Percentiles rank a stretch among this genome's conserved stretches.
These are phyloP conservation scores for Pachysandra terminalis DNA, from an alignment of 164 flowering plant genomes.

Conservation along the genomic window DNA sequence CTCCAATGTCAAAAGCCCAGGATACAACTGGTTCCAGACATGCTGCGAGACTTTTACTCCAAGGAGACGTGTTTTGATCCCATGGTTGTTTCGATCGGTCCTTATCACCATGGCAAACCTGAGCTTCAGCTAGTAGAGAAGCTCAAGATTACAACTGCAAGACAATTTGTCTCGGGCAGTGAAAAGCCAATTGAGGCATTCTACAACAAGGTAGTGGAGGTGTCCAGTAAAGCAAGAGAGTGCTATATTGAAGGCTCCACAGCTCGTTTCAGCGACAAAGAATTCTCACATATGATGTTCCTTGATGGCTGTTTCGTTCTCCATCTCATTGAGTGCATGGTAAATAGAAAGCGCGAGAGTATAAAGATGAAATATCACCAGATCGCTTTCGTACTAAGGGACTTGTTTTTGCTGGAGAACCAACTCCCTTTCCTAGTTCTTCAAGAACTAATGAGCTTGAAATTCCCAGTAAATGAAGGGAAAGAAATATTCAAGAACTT, in stretches of 20 bases:
- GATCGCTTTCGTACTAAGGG: background rate
- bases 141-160: slow-evolving; percentile 6
- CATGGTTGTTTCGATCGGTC: slow-evolving; percentile 15
- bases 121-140: slow-evolving; percentile 1
- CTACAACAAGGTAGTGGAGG: background rate
- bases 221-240: background rate
- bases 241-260: background rate
- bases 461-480: background rate
- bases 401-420: slow-evolving; percentile 15
- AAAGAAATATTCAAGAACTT: background rate
- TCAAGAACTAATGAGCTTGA: background rate
- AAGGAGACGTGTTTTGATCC: slow-evolving; percentile 7
- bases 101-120: slow-evolving; percentile 14
- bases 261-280: background rate
- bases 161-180: background rate
- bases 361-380: background rate
- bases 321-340: background rate
- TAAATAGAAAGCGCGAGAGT: background rate
- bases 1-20: background rate
- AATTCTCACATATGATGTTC: slow-evolving; percentile 17
- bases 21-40: slow-evolving; percentile 5
- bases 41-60: background rate
- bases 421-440: slow-evolving; percentile 10
- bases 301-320: slow-evolving; percentile 23
- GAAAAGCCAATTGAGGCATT: background rate